Evolutionary conservation across 106 monocot species (phyloP).

Genomic region (Ottelia alismoides): DNA sequence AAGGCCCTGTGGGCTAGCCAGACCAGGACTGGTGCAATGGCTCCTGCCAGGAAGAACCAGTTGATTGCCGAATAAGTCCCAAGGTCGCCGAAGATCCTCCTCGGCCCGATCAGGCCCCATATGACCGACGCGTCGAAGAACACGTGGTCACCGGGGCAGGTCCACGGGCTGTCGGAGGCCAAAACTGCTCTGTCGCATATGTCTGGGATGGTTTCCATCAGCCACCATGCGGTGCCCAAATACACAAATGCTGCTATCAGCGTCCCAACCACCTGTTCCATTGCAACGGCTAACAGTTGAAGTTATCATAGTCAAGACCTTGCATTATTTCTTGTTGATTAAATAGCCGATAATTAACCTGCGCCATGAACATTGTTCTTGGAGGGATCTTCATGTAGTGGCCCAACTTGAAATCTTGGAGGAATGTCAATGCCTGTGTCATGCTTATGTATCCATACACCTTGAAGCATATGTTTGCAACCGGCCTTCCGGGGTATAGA

Average conservation of each 20-base stretch:
- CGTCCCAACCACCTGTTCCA: conserved; percentile 24
- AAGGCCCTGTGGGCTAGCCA: conserved; percentile 4
- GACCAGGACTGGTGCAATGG: conserved; percentile 6
- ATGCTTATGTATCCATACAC: conserved; percentile 22
- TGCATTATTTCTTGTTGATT: not conserved
- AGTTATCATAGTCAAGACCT: no score
- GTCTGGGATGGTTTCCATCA: conserved; percentile 16
- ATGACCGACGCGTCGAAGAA: conserved; percentile 24
- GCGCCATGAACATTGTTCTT: conserved; percentile 27
- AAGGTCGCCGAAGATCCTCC: conserved; percentile 19
- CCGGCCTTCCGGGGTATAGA: conserved; percentile 26
- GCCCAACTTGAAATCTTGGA: conserved; percentile 30
- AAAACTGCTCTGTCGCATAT: conserved; percentile 13
- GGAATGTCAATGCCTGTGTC: conserved; percentile 18
- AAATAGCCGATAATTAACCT: conserved; percentile 8
- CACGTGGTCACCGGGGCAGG: conserved; percentile 20
- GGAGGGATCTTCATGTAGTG: conserved; percentile 44
- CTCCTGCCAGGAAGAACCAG: conserved; percentile 16
- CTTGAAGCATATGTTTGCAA: conserved; percentile 25
- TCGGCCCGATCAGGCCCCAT: conserved; percentile 27
- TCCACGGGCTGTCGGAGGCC: conserved; percentile 19
- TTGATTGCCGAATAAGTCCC: conserved; percentile 19
- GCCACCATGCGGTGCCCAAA: conserved; percentile 22
- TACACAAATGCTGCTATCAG: conserved; percentile 12
- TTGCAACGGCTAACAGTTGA: no score